Evolutionary conservation across 2,329 filamentous ascomycete species (phyloP).

Genomic region (Daldinia sp.): DNA sequence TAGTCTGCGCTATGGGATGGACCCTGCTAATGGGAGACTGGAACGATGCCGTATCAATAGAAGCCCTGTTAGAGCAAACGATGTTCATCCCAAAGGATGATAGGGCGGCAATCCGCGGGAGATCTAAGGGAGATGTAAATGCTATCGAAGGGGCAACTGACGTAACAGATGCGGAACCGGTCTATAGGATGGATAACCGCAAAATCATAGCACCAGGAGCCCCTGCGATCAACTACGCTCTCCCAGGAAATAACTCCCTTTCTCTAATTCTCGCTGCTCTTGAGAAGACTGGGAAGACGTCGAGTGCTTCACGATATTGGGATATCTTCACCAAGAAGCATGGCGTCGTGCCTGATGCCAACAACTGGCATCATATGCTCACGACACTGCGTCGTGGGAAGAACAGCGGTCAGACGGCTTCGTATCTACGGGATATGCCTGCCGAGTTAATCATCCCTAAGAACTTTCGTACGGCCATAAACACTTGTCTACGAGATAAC

Average conservation of each 20-base stretch:
- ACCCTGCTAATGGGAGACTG: conserved; percentile 73
- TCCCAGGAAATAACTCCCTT: conserved; percentile 66
- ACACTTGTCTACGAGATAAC: conserved; percentile 77
- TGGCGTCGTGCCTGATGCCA: conserved; percentile 73
- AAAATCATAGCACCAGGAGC: conserved; percentile 31
- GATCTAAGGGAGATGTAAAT: background rate
- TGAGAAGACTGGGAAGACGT: conserved; percentile 64
- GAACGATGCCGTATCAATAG: conserved; percentile 73
- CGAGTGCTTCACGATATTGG: conserved; percentile 81
- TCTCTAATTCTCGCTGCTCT: conserved; percentile 74
- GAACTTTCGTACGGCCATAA: conserved; percentile 77
- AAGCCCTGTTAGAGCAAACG: conserved; percentile 81
- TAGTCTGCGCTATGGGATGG: conserved; percentile 83
- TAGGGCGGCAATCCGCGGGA: conserved; percentile 42
- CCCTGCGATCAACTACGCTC: conserved; percentile 47
- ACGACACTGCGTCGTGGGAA: conserved; percentile 71
- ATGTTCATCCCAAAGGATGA: conserved; percentile 73
- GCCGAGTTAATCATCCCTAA: conserved; percentile 53
- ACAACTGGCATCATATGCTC: conserved; percentile 75
- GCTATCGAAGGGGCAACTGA: background rate
- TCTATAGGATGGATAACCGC: background rate
- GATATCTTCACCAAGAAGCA: conserved; percentile 69
- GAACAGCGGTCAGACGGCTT: conserved; percentile 67
- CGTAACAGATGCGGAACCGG: conserved; percentile 1
- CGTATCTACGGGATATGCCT: conserved; percentile 66